Conservation (phyloP, 108 stramenopile genomes). For the Cylindrotheca closterium region DNA sequence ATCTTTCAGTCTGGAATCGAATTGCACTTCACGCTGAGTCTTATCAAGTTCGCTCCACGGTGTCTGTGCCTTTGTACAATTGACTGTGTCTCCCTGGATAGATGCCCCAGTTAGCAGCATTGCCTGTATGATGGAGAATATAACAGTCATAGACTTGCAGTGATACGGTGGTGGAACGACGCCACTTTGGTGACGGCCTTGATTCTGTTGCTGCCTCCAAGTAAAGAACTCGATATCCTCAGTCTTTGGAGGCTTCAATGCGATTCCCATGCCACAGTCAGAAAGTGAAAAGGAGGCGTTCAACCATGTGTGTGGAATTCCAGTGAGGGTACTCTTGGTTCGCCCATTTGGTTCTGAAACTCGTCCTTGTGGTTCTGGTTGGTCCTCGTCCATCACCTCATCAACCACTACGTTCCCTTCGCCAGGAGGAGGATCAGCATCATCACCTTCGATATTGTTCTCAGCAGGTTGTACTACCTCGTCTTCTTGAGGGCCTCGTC, state of each 20-base stretch:
- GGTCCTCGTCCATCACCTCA: conserved; percentile 32
- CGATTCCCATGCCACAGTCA: conserved; percentile 27
- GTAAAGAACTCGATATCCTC: conserved; percentile 42
- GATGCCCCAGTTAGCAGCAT: conserved; percentile 68
- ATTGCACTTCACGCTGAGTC: conserved; percentile 57
- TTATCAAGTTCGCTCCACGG: conserved; percentile 54
- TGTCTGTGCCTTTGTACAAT: conserved; percentile 29
- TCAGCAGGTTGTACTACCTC: conserved; percentile 2
- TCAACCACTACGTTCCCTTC: conserved; percentile 9
- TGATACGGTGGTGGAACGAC: conserved; percentile 54
- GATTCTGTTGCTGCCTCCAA: conserved; percentile 20
- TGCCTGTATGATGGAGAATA: conserved; percentile 70
- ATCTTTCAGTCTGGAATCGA: conserved; percentile 63
- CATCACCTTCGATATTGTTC: background rate
- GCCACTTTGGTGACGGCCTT: background rate
- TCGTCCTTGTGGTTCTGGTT: conserved; percentile 23
- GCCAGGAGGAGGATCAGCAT: background rate
- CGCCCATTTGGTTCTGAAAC: background rate
- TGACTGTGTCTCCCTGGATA: conserved; percentile 52
- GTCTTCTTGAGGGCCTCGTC: background rate
- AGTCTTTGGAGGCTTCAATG: conserved; percentile 21
- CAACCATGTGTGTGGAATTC: conserved; percentile 51
- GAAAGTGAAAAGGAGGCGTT: conserved; percentile 43
- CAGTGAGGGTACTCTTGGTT: background rate
- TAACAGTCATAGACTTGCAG: conserved; percentile 61